Base-by-base conservation (phyloP, 768 basidiomycete species). In the Hypholoma fasciculare region DNA sequence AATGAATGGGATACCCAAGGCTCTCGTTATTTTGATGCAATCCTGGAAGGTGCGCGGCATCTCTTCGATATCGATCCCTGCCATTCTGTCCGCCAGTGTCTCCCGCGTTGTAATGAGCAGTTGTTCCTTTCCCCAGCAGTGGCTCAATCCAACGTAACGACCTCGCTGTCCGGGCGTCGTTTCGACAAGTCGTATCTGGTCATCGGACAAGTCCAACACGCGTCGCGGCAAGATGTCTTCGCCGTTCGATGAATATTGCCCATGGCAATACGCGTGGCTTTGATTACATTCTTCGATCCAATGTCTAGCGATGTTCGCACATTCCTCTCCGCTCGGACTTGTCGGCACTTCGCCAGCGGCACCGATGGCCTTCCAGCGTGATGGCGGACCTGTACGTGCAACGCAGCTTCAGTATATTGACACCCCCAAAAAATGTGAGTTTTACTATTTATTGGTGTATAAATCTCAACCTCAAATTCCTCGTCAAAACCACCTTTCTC, bases 51-150 rank as follows among this genome's bases (percentile, higher is more conserved):
- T 62, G 17, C 50, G 58, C 2, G 61, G 61, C 51, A 62, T 51
- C 11, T 53, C 17, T 16, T 56, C 57, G 4, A 58, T 52, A 9
- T 57, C 30, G 16, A 62, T 62, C 36, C 61, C 54, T 9, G 36
- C 40, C 58, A 56, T 62, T 2, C 48, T 53, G 8, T 57, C 50
- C n/a, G 17, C 61, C n/a, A 62, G 51, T n/a, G 61, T 59, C 0
- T 34, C 54, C 4, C 61, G 61, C 0, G 61, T 62, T 12, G 61
- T 62, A 14, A 51, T 59, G 34, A 62, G 40, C 1, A 62, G 46
- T n/a, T 59, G 61, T 39, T 59, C 39, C 37, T 62, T 62, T 3
- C 61, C 61, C 61, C 61, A 62, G 47, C 61, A 62, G 40, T 62
- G 61, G 43, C 61, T 62, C 14, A 62, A 44, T 19, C 57, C 61